A percentile compares a stretch with the other conserved stretches of the same genome.
phyloP scores from a whole-genome alignment of 1,284 basidiomycete genomes.

The Microbotryum violaceum region DNA sequence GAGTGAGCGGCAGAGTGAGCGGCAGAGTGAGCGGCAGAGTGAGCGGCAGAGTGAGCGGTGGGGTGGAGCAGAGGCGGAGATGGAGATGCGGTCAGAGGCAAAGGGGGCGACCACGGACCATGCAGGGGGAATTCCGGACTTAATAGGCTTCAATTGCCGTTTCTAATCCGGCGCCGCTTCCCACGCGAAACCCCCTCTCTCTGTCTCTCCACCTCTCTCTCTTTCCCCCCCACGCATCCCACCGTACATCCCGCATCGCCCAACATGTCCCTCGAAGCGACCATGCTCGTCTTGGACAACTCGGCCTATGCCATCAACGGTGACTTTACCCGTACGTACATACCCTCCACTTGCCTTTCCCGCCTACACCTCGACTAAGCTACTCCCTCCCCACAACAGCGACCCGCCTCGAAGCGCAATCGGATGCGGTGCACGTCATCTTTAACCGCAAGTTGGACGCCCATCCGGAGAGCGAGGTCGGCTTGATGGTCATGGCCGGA shows the following conservation, averaged over 20 bases:
- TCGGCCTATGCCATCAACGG: conserved; percentile 58
- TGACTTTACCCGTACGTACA: conserved; percentile 65
- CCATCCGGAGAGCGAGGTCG: conserved; percentile 95
- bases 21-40: background rate
- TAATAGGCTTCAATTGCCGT: no score
- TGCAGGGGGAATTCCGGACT: no score
- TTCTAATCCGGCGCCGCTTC: no score
- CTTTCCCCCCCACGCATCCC: background rate
- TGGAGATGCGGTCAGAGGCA: no score
- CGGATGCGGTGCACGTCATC: conserved; percentile 82
- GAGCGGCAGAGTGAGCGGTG: no score
- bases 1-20: no score
- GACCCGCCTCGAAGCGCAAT: conserved; percentile 67
- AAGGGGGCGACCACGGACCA: no score
- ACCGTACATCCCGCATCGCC: background rate
- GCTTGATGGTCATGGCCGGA: conserved; percentile 95
- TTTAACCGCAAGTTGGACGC: conserved; percentile 90
- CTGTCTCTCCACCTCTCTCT: no score
- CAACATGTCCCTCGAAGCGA: conserved; percentile 87
- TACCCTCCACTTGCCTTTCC: conserved; percentile 13
- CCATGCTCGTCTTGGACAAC: conserved; percentile 59
- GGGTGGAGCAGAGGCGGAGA: no score
- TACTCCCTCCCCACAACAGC: conserved; percentile 8
- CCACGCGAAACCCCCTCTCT: no score
- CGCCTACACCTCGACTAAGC: conserved; percentile 49